phyloP scores from a whole-genome alignment of 805 yeast species.

The Candida insectorum region DNA sequence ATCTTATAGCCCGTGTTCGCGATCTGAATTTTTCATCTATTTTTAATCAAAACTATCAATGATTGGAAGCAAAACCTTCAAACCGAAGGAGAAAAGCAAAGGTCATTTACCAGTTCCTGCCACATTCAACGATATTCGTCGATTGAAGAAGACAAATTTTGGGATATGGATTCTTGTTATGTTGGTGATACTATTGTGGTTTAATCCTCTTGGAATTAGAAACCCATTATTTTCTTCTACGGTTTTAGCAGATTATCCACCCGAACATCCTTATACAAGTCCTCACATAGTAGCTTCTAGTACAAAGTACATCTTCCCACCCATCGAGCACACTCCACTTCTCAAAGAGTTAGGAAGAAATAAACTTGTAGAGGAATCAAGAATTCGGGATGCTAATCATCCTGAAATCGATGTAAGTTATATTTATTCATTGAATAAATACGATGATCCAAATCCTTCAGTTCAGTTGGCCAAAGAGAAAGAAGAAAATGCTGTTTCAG shows the following conservation, averaged over 20 bases:
- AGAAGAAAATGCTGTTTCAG: conserved; percentile 44
- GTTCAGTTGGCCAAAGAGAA: conserved; percentile 40
- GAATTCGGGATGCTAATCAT: conserved; percentile 43
- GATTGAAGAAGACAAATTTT: conserved; percentile 1
- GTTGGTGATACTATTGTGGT: conserved; percentile 18
- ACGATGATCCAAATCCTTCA: conserved; percentile 39
- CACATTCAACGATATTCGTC: conserved; percentile 17
- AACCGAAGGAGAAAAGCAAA: conserved; percentile 20
- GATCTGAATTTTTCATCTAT: too few relatives aligned
- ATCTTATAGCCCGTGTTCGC: too few relatives aligned
- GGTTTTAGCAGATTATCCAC: conserved; percentile 21
- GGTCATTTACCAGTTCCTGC: conserved; percentile 29
- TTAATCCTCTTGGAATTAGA: conserved; percentile 18
- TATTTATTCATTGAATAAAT: conserved; percentile 37
- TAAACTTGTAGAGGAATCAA: conserved; percentile 46
- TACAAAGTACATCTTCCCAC: conserved; percentile 63
- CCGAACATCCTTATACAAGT: conserved; percentile 31
- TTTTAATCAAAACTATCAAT: too few relatives aligned
- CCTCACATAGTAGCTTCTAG: conserved; percentile 38
- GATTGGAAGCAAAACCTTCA: conserved; percentile 19
- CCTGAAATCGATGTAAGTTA: conserved; percentile 35
- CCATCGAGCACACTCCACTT: conserved; percentile 64
- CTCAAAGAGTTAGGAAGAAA: conserved; percentile 55
- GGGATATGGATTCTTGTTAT: conserved; percentile 8
- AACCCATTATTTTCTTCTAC: conserved; percentile 4